These are phyloP conservation scores for Chaetomium tenue DNA, from an alignment of 495 filamentous ascomycete species.

Conservation along the genomic window DNA sequence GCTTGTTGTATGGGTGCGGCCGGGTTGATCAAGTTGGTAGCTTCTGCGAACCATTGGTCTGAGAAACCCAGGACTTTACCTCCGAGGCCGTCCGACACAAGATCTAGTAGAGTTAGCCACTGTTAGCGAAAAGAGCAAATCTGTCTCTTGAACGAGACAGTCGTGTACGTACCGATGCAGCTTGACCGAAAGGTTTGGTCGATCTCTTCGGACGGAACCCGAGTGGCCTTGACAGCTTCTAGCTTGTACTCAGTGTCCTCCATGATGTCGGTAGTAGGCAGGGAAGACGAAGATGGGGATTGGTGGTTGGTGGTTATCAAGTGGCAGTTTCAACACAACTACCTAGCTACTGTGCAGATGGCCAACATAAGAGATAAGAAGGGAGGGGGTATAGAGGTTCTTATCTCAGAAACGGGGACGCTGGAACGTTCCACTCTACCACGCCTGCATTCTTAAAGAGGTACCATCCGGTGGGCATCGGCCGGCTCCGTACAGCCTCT, in stretches of 20 bases:
- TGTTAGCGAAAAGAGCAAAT: neutral
- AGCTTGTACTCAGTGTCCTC: conserved; percentile 47
- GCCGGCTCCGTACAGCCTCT: conserved; percentile 27
- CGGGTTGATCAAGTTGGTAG: conserved; percentile 74
- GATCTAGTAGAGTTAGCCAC: conserved; percentile 51
- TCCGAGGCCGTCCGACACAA: conserved; percentile 71
- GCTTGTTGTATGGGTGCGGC: conserved; percentile 70
- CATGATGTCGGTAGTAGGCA: conserved; percentile 16
- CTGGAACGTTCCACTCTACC: neutral
- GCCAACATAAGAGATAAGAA: neutral
- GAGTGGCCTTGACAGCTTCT: conserved; percentile 47
- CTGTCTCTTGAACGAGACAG: neutral
- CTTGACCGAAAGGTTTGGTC: conserved; percentile 68
- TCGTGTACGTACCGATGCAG: conserved; percentile 57
- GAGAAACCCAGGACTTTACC: conserved; percentile 72
- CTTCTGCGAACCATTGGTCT: conserved; percentile 88
- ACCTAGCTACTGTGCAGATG: neutral
- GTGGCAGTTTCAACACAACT: neutral
- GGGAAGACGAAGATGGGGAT: neutral
- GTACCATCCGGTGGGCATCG: conserved; percentile 21
- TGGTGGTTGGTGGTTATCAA: neutral
- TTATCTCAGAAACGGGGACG: neutral
- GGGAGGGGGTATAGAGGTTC: neutral
- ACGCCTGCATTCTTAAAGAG: neutral
- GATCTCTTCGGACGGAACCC: conserved; percentile 58